Conservation (phyloP, 257 asterid genomes). For the Solanum dulcamara region DNA sequence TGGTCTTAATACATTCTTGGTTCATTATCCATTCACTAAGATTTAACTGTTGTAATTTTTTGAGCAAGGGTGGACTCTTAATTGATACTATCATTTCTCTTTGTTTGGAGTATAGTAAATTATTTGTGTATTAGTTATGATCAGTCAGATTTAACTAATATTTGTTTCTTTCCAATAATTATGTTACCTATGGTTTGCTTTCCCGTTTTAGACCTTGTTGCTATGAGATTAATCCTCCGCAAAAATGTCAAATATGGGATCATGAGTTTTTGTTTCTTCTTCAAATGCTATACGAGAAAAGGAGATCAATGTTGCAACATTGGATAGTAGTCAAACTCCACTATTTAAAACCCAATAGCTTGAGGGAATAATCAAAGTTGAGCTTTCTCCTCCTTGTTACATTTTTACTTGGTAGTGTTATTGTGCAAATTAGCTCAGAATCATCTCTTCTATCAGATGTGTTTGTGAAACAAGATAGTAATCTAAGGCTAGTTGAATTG, state of each 20-base stretch:
- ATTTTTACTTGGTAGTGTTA: not conserved
- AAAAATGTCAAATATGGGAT: not conserved
- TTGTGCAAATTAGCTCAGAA: too few species aligned
- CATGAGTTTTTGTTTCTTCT: not conserved
- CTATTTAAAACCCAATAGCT: not conserved
- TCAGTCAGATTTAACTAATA: not conserved
- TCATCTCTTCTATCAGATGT: too few species aligned
- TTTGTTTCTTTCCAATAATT: not conserved
- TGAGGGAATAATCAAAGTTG: not conserved
- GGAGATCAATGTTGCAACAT: not conserved
- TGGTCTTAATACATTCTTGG: too few species aligned
- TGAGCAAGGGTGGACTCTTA: not conserved
- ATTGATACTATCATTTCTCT: not conserved
- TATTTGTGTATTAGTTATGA: not conserved
- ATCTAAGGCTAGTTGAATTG: too few species aligned
- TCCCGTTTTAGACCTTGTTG: not conserved
- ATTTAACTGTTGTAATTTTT: not conserved
- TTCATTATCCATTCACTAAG: too few species aligned
- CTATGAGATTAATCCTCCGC: not conserved
- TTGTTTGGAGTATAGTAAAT: not conserved
- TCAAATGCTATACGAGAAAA: not conserved
- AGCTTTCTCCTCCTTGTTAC: not conserved
- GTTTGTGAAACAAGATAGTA: too few species aligned
- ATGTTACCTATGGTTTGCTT: not conserved
- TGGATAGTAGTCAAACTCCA: not conserved